A percentile compares a stretch with the other conserved stretches of the same genome.
Evolutionary conservation across 345 rosid species (phyloP).

Genomic region (Garcia nutans): DNA sequence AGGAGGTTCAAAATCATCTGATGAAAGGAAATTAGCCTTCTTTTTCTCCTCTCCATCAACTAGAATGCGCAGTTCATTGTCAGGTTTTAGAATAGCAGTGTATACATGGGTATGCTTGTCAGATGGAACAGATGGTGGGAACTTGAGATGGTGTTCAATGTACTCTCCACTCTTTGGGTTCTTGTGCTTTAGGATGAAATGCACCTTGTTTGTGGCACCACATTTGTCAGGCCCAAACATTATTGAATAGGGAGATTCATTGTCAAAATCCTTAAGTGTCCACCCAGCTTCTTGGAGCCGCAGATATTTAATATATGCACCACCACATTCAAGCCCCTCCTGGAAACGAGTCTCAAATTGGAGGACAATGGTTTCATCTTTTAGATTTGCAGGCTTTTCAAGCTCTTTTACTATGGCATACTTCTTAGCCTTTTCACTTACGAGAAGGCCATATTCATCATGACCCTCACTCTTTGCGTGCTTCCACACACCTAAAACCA

Average conservation of each 20-base stretch:
- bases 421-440: constrained; percentile 70
- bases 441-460: constrained; percentile 84
- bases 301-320: constrained; percentile 77
- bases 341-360: constrained; percentile 78
- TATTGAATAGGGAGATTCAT: constrained; percentile 75
- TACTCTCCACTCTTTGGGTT: constrained; percentile 84
- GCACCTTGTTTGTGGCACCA: constrained; percentile 85
- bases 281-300: constrained; percentile 80
- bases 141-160: constrained; percentile 77
- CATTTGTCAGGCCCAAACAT: constrained; percentile 96
- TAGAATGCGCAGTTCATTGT: constrained; percentile 61
- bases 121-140: constrained; percentile 71
- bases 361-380: constrained; percentile 67
- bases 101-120: constrained; percentile 83
- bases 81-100: constrained; percentile 73
- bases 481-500: constrained; percentile 66
- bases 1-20: constrained; percentile 78
- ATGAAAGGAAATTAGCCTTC: constrained; percentile 61
- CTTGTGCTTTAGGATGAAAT: constrained; percentile 84
- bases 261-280: constrained; percentile 59
- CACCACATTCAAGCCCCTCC: constrained; percentile 87
- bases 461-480: constrained; percentile 81
- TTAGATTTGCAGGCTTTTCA: constrained; percentile 52
- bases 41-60: constrained; percentile 86
- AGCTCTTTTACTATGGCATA: constrained; percentile 79